Evolutionary conservation across 164 flowering plant species (phyloP), one percentile per base, ranked within the genome.

Genomic region (Vitis rupestris): DNA sequence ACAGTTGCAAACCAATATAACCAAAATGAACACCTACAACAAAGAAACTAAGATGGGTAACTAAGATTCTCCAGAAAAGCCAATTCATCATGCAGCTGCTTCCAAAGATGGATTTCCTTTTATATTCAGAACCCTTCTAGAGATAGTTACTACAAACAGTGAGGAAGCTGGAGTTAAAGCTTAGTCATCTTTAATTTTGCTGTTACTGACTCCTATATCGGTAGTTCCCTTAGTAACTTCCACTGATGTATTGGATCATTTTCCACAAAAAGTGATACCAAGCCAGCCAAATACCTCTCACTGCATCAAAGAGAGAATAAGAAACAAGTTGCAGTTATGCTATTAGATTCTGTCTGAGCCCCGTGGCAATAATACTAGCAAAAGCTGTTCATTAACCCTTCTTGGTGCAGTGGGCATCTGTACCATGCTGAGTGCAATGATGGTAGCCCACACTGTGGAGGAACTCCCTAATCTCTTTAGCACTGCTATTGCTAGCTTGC

Each of bases 321-420:
- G 4, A 61, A 16, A 27, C 3, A 37, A 37, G 50, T 37, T 37
- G 10, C 64, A 61, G 27, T 61, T 6, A 37, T 2, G 64, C 64
- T 61, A 17, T 37, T 2, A 5, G 12, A 15, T 10, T 30, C 44
- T 3, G n/a, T 27, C 19, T 3, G n/a, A 30, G 59, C 15, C 15
- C 30, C 15, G 0, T 57, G 59, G 59, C 10, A 19, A n/a, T n/a
- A 19, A 17, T 1, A 9, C 15, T 17, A 19, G 10, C 23, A 19
- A 57, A 5, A 8, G 0, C 1, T 63, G 51, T 3, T 19, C 50
- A 12, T 54, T 61, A 70, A 23, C 30, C 63, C 37, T 72, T 79
- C 81, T 95, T 93, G 70, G 87, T 89, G 81, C 99, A 95, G 70
- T 95, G 99, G 52, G 99, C 98, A 81, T 95, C 99, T 10, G 97